Evolutionary conservation across 2,329 filamentous ascomycete species (phyloP), one percentile per base, ranked within the genome.

Genomic region (Fusarium phyllophilum): DNA sequence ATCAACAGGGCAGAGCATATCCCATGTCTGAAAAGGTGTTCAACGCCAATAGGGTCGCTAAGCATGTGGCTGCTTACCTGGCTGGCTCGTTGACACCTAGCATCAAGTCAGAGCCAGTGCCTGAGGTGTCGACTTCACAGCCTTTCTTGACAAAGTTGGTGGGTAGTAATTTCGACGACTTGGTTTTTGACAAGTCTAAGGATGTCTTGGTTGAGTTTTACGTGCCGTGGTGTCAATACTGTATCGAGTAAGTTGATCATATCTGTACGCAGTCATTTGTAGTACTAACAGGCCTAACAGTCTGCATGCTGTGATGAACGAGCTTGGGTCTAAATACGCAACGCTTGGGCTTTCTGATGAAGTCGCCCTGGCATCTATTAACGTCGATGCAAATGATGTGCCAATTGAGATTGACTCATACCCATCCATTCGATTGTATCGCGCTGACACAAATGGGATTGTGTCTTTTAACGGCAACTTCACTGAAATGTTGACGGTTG

Each of bases 191-290:
- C 9, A 39, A 45, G 33, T 17, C 62, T 1, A 46, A 34, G 24
- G 62, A 65, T 36, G 26, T 65, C 3, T 34, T 65, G 24, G 62
- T 65, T 20, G 22, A 65, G 24, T 62, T 62, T 2, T 2, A 52
- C 13, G 62, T 62, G 2, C 62, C 56, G 2, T 65, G 62, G 62
- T 65, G 62, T 24, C 24, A 62, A 39, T 65, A 65, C n/a, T 65
- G 45, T 11, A 51, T 6, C 1, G 45, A 64, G 62, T 64, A 51
- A 51, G 61, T 22, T 2, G 2, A 22, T 12, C 18, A 22, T 39
- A n/a, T n/a, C n/a, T n/a, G 6, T 22, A 13, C 38, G 20, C 20
- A 10, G 18, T 39, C 2, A 39, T 20, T 12, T 39, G 10, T 15
- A 14, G 6, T 46, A 11, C 20, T 59, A 29, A 62, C 6, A 26